Evolutionary conservation across 176 grass and related monocot genomes (phyloP), one percentile per base, ranked within the genome.

Genomic region (Carex littledalei): DNA sequence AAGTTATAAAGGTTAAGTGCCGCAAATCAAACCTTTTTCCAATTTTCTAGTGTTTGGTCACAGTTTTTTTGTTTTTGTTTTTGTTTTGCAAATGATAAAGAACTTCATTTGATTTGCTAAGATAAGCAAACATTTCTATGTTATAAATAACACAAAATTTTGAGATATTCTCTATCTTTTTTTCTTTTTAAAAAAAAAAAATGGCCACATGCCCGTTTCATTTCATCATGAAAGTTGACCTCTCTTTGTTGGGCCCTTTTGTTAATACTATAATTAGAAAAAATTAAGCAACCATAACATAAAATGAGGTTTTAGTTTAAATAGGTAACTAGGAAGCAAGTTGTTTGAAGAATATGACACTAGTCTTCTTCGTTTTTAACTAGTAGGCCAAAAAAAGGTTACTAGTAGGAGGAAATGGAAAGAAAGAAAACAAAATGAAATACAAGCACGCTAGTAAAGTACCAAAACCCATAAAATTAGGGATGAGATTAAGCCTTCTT

Each of bases 1-100:
- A 99, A 99, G 91, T 99, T 91, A 99, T 99, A 87, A 99, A 99
- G 93, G 93, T 99, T 67, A 32, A 32, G 60, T 87, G 66, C 74
- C 7, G 20, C 24, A 67, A 22, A 16, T 61, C 26, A 18, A 61
- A 16, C 45, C 6, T 80, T 58, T 35, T 60, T 13, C n/a, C 16
- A 58, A 80, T 59, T 52, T 60, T 39, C 14, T 52, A 80, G 26
- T 61, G 24, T 60, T 59, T 10, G 52, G 10, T 20, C 2, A 37
- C 14, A 39, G 18, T 45, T 1, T 8, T 80, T 60, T 52, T 35
- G 3, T 8, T 80, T 60, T 52, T 35, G 3, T 35, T 35, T 35
- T 35, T 35, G 59, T 60, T 52, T 41, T 52, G 68, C 22, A 79
- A 79, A 57, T 37, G 55, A 59, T 34, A 58, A 56, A 5, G 4